These are phyloP conservation scores for Pyrenophora teres DNA, from an alignment of 2,329 filamentous ascomycete species.

Conservation along the genomic window DNA sequence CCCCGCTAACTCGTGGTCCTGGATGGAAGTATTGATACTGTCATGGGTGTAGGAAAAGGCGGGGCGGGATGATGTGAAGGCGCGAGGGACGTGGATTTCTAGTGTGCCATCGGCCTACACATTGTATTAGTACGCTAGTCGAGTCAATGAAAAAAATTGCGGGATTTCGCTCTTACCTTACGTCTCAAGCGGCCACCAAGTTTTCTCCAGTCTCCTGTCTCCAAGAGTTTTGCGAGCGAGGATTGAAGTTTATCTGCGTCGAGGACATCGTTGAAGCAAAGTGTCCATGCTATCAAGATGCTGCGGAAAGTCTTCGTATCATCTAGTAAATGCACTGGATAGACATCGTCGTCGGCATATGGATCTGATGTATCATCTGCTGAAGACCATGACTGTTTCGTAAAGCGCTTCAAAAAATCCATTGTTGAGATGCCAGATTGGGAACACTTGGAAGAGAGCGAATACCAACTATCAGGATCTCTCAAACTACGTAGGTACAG, in stretches of 20 bases:
- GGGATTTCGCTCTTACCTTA: constrained; percentile 39
- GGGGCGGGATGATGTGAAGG: constrained; percentile 46
- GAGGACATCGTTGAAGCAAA: constrained; percentile 53
- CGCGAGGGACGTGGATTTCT: constrained; percentile 49
- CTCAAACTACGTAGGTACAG: background rate
- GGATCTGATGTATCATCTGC: background rate
- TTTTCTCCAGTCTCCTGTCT: constrained; percentile 54
- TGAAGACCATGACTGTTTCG: background rate
- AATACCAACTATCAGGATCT: background rate
- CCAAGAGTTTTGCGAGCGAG: constrained; percentile 47
- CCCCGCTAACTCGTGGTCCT: constrained; percentile 50
- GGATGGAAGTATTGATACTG: constrained; percentile 43
- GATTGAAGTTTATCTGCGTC: constrained; percentile 48
- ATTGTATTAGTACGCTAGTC: constrained; percentile 15
- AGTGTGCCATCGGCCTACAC: constrained; percentile 26
- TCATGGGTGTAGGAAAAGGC: constrained; percentile 50
- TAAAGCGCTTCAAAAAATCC: background rate
- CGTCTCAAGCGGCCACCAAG: constrained; percentile 52
- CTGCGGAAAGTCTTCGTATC: constrained; percentile 20
- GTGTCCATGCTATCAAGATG: constrained; percentile 30
- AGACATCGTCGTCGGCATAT: constrained; percentile 18
- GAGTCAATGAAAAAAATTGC: background rate
- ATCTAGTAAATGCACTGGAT: constrained; percentile 26
- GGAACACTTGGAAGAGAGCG: background rate
- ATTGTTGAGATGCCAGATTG: background rate